phyloP scores from a whole-genome alignment of 1,284 basidiomycete species.

The Entoloma clypeatum region DNA sequence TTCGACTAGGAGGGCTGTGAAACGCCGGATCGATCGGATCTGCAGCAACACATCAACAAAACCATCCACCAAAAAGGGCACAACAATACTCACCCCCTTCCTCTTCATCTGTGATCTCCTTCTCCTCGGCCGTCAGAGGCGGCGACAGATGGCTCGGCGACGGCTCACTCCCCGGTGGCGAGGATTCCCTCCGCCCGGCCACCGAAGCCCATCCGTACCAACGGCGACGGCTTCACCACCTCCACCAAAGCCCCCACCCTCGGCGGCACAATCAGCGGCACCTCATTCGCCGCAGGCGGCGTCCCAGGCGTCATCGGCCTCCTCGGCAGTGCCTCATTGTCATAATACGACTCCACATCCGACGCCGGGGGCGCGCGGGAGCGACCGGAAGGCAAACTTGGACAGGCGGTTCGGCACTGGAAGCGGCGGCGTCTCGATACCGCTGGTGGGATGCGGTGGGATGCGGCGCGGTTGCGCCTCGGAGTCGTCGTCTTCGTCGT shows the following conservation, averaged over 20 bases:
- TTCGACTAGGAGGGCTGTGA: conserved; percentile 46
- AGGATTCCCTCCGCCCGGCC: no score
- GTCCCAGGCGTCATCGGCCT: no score
- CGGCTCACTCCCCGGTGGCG: conserved; percentile 5
- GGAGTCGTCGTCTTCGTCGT: no score
- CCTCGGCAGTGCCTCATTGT: no score
- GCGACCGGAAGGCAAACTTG: no score
- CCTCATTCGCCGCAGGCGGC: no score
- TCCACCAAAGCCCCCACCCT: conserved; percentile 24
- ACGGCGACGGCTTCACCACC: conserved; percentile 13
- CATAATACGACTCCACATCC: no score
- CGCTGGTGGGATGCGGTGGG: no score
- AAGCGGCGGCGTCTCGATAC: no score
- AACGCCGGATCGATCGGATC: conserved; percentile 67
- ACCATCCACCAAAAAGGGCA: conserved; percentile 4
- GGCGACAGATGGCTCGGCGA: conserved; percentile 13
- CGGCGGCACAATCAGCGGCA: conserved; percentile 22
- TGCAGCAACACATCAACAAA: conserved; percentile 26
- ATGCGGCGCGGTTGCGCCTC: no score
- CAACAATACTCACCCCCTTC: conserved; percentile 49
- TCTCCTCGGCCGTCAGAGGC: conserved; percentile 11
- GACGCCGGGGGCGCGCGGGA: no score
- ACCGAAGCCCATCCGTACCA: conserved; percentile 12
- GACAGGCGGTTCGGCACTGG: no score
- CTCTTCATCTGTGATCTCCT: conserved; percentile 54